Base-by-base conservation (phyloP, 208 protist genomes). In the Acanthamoeba royreba region DNA sequence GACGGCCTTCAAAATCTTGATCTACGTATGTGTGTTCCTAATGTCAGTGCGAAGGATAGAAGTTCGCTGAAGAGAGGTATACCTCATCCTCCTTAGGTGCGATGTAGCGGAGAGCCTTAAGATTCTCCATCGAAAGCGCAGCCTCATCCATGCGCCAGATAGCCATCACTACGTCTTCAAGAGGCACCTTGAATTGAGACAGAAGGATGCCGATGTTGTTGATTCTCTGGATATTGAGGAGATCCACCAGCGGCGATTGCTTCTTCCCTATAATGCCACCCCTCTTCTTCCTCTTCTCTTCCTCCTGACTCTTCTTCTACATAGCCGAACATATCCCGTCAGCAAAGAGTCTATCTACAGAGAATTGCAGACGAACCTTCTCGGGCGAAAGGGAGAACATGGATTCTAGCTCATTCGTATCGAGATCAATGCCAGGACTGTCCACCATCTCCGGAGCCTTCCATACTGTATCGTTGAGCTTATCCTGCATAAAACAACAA, bases 61-160 rank as follows among this genome's bases (percentile, higher is more conserved):
- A 3, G 40, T 43, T 11, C 8, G 5, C 4, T 11, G 4, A 17
- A 40, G 40, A 46, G 40, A n/a, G 4, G 7, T 8, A 40, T 4
- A 83, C 43, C 72, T 83, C 72, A 25, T 83, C 72, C 1, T 83
- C 72, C 43, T 83, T 83, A 31, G 72, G 72, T 7, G 72, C 72
- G 72, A 83, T 83, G 72, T 83, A 83, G 3, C 43, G 38, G 43
- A 83, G 72, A 31, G 72, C 72, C 72, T 83, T 83, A 42, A 83
- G 42, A n/a, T 52, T 83, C 38, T 83, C 72, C 19, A 83, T 15
- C 38, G 42, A 83, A n/a, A 83, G 72, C 5, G 43, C 43, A 42
- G n/a, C 35, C 43, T 83, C 72, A 42, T 83, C 72, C 72, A 83
- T 83, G n/a, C 43, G 72, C 72, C 72, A 83, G 5, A 83, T 83